Evolutionary conservation across 306 rosid species (phyloP), one percentile per base, ranked within the genome.

Genomic region (Myrica gale): DNA sequence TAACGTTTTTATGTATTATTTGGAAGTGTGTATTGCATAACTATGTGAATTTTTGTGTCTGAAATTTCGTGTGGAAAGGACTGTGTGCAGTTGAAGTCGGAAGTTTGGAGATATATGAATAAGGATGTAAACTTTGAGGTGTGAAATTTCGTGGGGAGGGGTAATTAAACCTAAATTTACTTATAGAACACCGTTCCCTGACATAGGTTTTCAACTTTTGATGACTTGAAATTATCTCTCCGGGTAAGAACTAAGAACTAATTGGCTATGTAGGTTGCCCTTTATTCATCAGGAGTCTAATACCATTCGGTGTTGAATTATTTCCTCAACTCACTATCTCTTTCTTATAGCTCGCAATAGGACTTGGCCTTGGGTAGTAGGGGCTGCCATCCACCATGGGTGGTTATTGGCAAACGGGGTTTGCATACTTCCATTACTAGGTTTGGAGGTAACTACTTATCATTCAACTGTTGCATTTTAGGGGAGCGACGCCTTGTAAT

Each of bases 151-250:
- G 60, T 19, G 74, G 21, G 4, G 54, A 61, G 71, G 45, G 58
- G 69, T 42, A 17, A 73, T 72, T 69, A 68, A 57, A 72, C 45
- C 5, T 76, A 50, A 15, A 63, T 19, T 26, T 15, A 17, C 51
- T 69, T 43, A 13, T 67, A 0, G 39, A 4, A 56, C 43, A 43
- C 32, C 37, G n/a, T 74, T 72, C 44, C 21, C 15, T 56, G 15
- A 75, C 65, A 67, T 76, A 44, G 17, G 37, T 80, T 68, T 80
- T 61, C 41, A 42, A 20, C 15, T 46, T 57, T 67, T 76, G 13
- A 37, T 80, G 12, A 63, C 58, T 21, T 68, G 69, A 47, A 58
- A 39, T 79, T 55, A 62, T 66, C 26, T 42, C 54, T 56, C 56
- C 56, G 17, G 54, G 13, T 68, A 42, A 42, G 17, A 7, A 7